Percentiles rank a stretch among this genome's conserved stretches.
Evolutionary conservation across 2,329 filamentous ascomycete genomes (phyloP).

Genomic region (Byssoonygena ceratinophila): DNA sequence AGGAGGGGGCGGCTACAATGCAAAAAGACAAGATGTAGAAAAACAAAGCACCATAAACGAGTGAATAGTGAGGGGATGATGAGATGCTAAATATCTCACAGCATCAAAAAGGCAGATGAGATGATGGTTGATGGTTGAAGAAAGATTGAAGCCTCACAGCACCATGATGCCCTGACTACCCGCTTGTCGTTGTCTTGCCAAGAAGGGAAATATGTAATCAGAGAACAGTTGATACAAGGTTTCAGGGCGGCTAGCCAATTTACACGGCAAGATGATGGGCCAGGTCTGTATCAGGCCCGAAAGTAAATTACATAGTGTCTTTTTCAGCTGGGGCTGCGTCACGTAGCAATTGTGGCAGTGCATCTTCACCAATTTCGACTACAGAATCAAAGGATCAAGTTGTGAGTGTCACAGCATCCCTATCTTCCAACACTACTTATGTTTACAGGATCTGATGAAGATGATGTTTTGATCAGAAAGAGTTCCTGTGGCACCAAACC

Average conservation of each 20-base stretch:
- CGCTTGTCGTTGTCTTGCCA: constrained; percentile 2
- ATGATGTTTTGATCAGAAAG: too few relatives aligned
- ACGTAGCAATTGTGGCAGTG: constrained; percentile 7
- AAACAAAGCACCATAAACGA: constrained; percentile 3
- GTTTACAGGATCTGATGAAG: too few relatives aligned
- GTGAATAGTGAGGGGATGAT: constrained; percentile 4
- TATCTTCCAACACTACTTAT: too few relatives aligned
- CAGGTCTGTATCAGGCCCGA: not conserved
- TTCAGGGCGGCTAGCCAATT: not conserved
- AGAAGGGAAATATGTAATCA: constrained; percentile 1
- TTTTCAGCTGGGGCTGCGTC: not conserved
- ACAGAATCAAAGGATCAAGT: not conserved
- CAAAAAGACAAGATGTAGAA: not conserved
- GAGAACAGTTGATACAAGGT: not conserved
- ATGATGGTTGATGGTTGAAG: not conserved
- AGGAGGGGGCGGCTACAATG: not conserved
- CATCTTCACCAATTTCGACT: constrained; percentile 1
- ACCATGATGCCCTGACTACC: not conserved
- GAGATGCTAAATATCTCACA: not conserved
- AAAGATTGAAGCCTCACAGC: not conserved
- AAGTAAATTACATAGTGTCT: constrained; percentile 5
- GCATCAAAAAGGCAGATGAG: not conserved
- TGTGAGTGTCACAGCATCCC: too few relatives aligned
- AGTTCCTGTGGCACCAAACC: too few relatives aligned
- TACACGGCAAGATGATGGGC: not conserved